Evolutionary conservation across 495 filamentous ascomycete genomes (phyloP), one percentile per base, ranked within the genome.

Genomic region (Penicillium subrubescens): DNA sequence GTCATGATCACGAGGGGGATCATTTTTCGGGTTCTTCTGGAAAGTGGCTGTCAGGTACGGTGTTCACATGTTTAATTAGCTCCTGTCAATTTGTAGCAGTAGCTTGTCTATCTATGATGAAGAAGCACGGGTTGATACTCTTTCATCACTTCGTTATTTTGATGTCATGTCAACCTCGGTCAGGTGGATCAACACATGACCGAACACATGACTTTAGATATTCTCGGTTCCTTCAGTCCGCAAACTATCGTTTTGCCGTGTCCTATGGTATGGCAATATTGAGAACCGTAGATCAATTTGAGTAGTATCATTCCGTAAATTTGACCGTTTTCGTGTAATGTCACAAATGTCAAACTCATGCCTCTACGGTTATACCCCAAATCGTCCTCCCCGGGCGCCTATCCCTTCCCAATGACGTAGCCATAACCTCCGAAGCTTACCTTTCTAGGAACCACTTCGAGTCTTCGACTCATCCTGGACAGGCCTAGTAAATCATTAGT

Each of bases 181-280:
- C 61, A 63, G 57, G 61, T 59, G 61, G 61, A 27, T 10, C n/a
- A 54, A 41, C 37, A 41, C 34, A 62, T 62, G 19, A 41, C 19
- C 33, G 44, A 43, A 48, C 61, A 59, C 55, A 63, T 63, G 55
- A 63, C 61, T 53, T 46, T 14, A 8, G 35, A 21, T 34, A 15
- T 14, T 37, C 35, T 21, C 48, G 15, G 23, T 27, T 31, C 25
- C 48, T 52, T 52, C 48, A 52, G 27, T 52, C 48, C 25, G 48
- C 48, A 52, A 52, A 52, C 25, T 27, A 52, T 52, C 23, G 5
- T 52, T 27, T 31, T 4, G 48, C 48, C 48, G 23, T n/a, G 5
- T 48, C 44, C 44, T 23, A 25, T 48, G 4, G 21, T 12, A 48
- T 25, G 12, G 44, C 44, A 23, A 2, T 48, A 27, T 27, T 1